These are phyloP conservation scores for Kazachstania viticola DNA, from an alignment of 805 yeast genomes.

Conservation along the genomic window DNA sequence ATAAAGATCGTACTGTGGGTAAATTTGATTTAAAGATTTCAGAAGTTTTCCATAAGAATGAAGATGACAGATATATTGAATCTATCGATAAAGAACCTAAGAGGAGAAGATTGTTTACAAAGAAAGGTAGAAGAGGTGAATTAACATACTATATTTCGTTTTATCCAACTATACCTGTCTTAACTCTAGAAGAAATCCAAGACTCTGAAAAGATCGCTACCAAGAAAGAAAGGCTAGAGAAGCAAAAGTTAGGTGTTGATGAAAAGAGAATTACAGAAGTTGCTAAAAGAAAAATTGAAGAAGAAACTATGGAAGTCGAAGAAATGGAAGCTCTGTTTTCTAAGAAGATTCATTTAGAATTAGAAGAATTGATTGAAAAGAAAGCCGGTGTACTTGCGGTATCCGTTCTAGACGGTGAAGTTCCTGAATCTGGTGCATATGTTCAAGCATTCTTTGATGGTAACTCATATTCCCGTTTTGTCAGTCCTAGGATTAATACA, in stretches of 20 bases:
- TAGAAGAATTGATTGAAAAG: conserved; percentile 45
- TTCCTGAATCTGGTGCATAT: conserved; percentile 45
- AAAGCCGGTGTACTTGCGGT: conserved; percentile 69
- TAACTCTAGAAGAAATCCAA: conserved; percentile 58
- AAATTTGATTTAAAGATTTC: conserved; percentile 57
- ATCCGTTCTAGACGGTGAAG: conserved; percentile 48
- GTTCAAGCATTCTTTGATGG: conserved; percentile 73
- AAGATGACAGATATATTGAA: conserved; percentile 51
- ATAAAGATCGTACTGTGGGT: conserved; percentile 84
- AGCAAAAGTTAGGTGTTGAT: conserved; percentile 24
- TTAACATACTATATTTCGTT: conserved; percentile 66
- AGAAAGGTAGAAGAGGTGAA: conserved; percentile 76
- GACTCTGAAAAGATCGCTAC: conserved; percentile 39
- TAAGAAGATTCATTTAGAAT: conserved; percentile 38
- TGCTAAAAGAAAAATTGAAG: conserved; percentile 21
- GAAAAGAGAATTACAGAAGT: conserved; percentile 22
- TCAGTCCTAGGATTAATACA: conserved; percentile 37
- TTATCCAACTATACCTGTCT: conserved; percentile 74
- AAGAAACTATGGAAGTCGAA: conserved; percentile 22
- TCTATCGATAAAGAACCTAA: conserved; percentile 44
- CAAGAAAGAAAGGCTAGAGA: conserved; percentile 28
- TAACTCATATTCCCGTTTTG: conserved; percentile 52
- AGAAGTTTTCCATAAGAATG: conserved; percentile 51
- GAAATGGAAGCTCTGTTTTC: conserved; percentile 31
- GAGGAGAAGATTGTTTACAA: conserved; percentile 52